Percentiles rank a stretch among this genome's conserved stretches.
Conservation (phyloP, 2,329 filamentous ascomycete genomes). For the Fusarium papillatum region DNA sequence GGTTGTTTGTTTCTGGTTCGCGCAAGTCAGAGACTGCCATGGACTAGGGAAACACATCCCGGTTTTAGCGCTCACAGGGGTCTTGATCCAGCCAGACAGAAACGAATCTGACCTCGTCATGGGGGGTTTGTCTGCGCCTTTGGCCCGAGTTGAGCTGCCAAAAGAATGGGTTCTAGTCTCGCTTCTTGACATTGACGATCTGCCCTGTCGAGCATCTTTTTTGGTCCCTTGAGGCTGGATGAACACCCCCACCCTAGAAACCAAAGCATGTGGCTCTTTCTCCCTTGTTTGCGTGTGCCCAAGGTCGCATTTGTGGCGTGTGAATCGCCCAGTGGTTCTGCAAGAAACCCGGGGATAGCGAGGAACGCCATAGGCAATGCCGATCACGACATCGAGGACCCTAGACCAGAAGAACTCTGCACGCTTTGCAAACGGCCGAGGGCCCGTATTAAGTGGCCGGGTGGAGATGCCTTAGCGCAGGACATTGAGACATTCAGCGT, state of each 20-base stretch:
- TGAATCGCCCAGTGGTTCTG: background rate
- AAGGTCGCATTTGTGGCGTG: constrained; percentile 30
- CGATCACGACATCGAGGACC: constrained; percentile 43
- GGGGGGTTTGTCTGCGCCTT: background rate
- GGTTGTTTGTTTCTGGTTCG: background rate
- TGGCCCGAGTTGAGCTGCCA: background rate
- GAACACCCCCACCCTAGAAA: constrained; percentile 15
- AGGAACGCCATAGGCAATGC: constrained; percentile 37
- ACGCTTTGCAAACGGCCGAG: constrained; percentile 28
- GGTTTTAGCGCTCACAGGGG: constrained; percentile 9
- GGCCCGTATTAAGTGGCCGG: constrained; percentile 32
- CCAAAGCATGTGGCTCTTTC: constrained; percentile 17
- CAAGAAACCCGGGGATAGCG: constrained; percentile 12
- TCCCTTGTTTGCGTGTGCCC: background rate
- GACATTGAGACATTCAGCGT: background rate
- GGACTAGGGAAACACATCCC: constrained; percentile 8
- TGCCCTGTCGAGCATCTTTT: background rate
- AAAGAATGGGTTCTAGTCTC: background rate
- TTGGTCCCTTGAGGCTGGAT: background rate
- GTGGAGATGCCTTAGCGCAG: constrained; percentile 24
- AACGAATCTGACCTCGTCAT: background rate
- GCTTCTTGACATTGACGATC: background rate
- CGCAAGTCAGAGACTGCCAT: constrained; percentile 15
- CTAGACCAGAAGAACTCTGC: constrained; percentile 19
- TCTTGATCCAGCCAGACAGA: background rate